phyloP scores from a whole-genome alignment of 768 basidiomycete genomes.

The Russula foetens region DNA sequence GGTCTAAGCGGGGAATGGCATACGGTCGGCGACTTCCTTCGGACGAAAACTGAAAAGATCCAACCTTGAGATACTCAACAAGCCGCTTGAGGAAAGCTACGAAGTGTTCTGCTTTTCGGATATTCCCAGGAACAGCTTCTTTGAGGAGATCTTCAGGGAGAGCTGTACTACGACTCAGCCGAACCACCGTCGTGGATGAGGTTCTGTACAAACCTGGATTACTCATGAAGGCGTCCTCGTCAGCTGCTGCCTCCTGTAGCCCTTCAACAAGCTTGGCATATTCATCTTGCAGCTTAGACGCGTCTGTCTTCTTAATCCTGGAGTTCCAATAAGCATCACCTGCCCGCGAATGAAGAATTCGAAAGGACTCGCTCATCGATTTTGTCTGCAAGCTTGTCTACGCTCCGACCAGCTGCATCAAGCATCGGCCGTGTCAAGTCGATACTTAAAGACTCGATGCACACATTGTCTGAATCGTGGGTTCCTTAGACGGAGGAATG shows the following conservation, averaged over 20 bases:
- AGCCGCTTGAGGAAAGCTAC: constrained; percentile 97
- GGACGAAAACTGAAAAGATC: neutral
- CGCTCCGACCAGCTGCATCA: constrained; percentile 86
- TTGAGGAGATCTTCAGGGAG: constrained; percentile 90
- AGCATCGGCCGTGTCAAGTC: constrained; percentile 97
- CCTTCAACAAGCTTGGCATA: constrained; percentile 95
- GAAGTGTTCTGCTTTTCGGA: constrained; percentile 97
- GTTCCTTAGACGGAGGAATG: constrained; percentile 2
- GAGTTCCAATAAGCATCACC: neutral
- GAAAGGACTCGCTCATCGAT: constrained; percentile 76
- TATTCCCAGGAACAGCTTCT: constrained; percentile 97
- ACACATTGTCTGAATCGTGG: constrained; percentile 74
- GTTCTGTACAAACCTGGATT: constrained; percentile 59
- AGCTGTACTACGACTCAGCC: constrained; percentile 36
- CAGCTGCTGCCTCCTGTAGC: constrained; percentile 64
- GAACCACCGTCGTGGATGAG: constrained; percentile 1
- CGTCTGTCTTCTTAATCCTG: constrained; percentile 92
- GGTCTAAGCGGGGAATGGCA: constrained; percentile 46
- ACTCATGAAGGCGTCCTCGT: constrained; percentile 80
- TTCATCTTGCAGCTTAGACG: constrained; percentile 91
- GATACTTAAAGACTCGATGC: constrained; percentile 96
- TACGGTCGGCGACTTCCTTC: neutral
- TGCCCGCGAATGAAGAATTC: neutral
- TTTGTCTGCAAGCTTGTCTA: constrained; percentile 77
- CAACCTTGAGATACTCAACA: constrained; percentile 95